A percentile compares a stretch with the other conserved stretches of the same genome.
phyloP scores from a whole-genome alignment of 805 yeast species.

The Kodamaea neixiangensis region DNA sequence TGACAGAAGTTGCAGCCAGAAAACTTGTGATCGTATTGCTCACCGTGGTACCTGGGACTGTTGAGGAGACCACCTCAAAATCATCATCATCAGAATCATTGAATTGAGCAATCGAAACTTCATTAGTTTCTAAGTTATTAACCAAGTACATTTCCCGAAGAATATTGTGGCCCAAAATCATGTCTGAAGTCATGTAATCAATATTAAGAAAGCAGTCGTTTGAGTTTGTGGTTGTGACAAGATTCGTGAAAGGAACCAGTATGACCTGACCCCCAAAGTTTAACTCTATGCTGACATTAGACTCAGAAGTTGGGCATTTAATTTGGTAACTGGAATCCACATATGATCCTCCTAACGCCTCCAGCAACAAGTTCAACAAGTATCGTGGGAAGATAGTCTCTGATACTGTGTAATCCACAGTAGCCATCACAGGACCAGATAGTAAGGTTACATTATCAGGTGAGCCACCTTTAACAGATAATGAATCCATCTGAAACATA shows the following conservation, averaged over 20 bases:
- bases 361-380: background rate
- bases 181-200: no score
- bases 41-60: background rate
- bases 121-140: background rate
- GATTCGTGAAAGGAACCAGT: no score
- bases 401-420: background rate
- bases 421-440: background rate
- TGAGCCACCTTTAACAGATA: background rate
- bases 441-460: background rate
- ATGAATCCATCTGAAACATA: conserved; percentile 30
- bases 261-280: no score
- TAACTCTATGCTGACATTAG: no score
- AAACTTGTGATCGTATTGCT: background rate
- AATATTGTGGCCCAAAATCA: background rate
- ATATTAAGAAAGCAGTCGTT: no score
- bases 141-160: background rate
- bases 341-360: background rate
- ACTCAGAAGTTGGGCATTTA: no score
- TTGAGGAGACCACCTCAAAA: background rate
- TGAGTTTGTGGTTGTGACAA: no score
- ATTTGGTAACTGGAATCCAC: no score
- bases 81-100: background rate
- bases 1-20: background rate
- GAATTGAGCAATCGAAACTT: background rate
- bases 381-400: background rate